Base-by-base conservation (phyloP, 495 filamentous ascomycete genomes). In the Thozetella sp. region DNA sequence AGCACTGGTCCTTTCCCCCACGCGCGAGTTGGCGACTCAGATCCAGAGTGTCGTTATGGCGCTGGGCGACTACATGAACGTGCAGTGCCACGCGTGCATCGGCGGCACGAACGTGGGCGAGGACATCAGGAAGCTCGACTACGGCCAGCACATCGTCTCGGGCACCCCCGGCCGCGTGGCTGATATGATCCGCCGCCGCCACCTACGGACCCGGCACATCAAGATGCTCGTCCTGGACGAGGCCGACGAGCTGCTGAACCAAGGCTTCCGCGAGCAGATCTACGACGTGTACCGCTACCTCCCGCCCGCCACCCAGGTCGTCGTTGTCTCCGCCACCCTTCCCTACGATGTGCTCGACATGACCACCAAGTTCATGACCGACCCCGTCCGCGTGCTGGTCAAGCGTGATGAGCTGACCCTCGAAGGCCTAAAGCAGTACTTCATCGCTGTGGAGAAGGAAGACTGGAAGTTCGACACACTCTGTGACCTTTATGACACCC, bases 381-480 rank as follows among this genome's bases (percentile, higher is more conserved):
- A 99, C 80, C 95, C 95, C 57, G 90, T 99, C 75, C 93, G 96
- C 71, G 97, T 99, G 73, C 87, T 99, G 70, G 95, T 99, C 80
- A 99, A 99, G 90, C 94, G 95, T 84, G 96, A 93, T 73, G 95
- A 99, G 76, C 86, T 99, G 76, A 99, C 95, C 66, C 91, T 99
- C 56, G 95, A 99, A 79, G 95, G 95, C 87, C 90, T 99, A 72
- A 99, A 99, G 87, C 95, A 99, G 72, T 99, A 96, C 86, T 99
- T 96, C 84, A 99, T 99, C 76, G 95, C 95, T 60, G 95, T 99
- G 54, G 95, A 99, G 84, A 98, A 99, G 86, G 95, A 99, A 75
- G 95, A 98, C 70, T 99, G 96, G 96, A 99, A 99, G 82, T 89
- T 99, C 63, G 95, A 99, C 78, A 99, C 95, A 50, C 92, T 99